phyloP scores from a whole-genome alignment of 306 rosid genomes.

The Dryas alaskensis region DNA sequence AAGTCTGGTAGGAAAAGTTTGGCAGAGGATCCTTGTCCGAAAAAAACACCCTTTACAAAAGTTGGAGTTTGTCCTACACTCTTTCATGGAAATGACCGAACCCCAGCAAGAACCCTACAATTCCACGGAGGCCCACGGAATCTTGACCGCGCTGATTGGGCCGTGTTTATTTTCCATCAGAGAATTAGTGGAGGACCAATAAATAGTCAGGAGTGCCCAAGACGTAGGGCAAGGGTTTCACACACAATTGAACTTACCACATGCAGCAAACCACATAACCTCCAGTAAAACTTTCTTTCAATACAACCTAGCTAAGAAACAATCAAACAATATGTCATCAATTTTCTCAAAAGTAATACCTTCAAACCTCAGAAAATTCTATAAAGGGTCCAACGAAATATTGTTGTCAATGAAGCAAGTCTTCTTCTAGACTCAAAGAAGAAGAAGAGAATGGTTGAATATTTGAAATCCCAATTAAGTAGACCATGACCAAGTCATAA shows the following conservation, averaged over 20 bases:
- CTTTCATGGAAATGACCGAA: neutral
- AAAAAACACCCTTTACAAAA: no score
- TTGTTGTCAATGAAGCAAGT: slow-evolving; percentile 48
- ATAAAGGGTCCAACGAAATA: slow-evolving; percentile 14
- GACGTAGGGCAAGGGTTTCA: slow-evolving; percentile 22
- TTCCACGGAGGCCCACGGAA: neutral
- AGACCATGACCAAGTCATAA: slow-evolving; percentile 63
- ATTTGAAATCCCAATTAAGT: slow-evolving; percentile 34
- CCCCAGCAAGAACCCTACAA: no score
- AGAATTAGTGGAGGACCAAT: neutral
- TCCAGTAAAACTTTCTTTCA: neutral
- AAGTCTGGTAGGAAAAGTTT: no score
- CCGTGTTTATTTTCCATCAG: neutral
- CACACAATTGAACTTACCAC: neutral
- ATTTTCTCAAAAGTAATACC: slow-evolving; percentile 4
- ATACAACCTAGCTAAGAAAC: neutral
- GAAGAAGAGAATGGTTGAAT: neutral
- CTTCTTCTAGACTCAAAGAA: slow-evolving; percentile 36
- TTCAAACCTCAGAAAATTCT: slow-evolving; percentile 39
- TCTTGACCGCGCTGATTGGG: neutral
- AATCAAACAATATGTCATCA: no score
- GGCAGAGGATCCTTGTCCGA: no score
- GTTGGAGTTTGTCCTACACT: no score
- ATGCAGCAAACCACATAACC: no score
- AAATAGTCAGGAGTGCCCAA: neutral